These are phyloP conservation scores for Usnea hakonensis DNA, from an alignment of 495 filamentous ascomycete species.

Conservation along the genomic window DNA sequence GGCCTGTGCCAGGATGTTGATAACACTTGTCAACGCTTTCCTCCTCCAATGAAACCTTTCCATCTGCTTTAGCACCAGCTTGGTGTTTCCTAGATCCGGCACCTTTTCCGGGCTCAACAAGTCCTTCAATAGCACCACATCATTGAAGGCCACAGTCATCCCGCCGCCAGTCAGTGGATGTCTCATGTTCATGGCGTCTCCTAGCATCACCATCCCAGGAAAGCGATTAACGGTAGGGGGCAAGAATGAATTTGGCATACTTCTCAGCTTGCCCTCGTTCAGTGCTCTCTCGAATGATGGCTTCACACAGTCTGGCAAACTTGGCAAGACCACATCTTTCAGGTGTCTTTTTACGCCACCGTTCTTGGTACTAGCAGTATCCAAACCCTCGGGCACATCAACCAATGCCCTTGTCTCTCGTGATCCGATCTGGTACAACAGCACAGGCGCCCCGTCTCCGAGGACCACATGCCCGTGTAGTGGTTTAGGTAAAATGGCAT, in stretches of 20 bases:
- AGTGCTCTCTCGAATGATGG: constrained; percentile 71
- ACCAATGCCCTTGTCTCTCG: constrained; percentile 87
- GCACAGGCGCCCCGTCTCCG: constrained; percentile 66
- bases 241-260: constrained; percentile 92
- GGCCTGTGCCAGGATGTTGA: constrained; percentile 93
- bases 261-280: constrained; percentile 60
- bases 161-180: constrained; percentile 90
- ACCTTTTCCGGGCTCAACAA: constrained; percentile 59
- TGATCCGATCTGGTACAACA: constrained; percentile 95
- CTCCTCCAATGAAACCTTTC: constrained; percentile 75
- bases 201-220: constrained; percentile 71
- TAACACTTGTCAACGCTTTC: constrained; percentile 72
- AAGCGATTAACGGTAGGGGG: constrained; percentile 63
- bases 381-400: constrained; percentile 75
- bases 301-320: constrained; percentile 61
- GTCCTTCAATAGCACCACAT: constrained; percentile 66
- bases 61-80: constrained; percentile 59
- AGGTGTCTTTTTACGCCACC: constrained; percentile 84
- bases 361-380: constrained; percentile 57
- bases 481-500: constrained; percentile 65
- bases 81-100: constrained; percentile 60
- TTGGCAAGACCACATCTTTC: constrained; percentile 64
- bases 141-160: constrained; percentile 92
- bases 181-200: constrained; percentile 95
- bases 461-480: constrained; percentile 83